Evolutionary conservation across 75 land plant species (phyloP).

Genomic region (Pinus albicaulis): DNA sequence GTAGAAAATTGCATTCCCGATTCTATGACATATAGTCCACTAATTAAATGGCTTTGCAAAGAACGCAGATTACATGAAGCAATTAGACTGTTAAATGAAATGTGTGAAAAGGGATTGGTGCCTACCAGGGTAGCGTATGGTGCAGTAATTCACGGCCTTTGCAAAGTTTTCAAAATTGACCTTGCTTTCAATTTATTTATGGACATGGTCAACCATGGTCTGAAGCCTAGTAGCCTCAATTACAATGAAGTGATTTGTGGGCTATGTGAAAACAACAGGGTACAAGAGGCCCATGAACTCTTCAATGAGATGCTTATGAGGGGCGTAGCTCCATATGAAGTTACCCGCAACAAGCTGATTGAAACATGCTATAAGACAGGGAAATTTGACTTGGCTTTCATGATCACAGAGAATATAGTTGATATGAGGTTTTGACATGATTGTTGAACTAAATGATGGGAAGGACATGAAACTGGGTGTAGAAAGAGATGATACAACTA

Average conservation of each 20-base stretch:
- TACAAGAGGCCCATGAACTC: slow-evolving; percentile 33
- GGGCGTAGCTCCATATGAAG: slow-evolving; percentile 17
- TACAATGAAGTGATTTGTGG: slow-evolving; percentile 43
- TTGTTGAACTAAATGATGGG: too few relatives aligned
- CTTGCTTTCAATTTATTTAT: slow-evolving; percentile 27
- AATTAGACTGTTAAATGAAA: slow-evolving; percentile 28
- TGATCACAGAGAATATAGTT: neutral
- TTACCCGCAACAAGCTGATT: slow-evolving; percentile 46
- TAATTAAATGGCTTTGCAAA: slow-evolving; percentile 50
- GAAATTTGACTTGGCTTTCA: slow-evolving; percentile 15
- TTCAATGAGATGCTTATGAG: slow-evolving; percentile 32
- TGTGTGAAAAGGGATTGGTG: slow-evolving; percentile 27
- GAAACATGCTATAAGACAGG: slow-evolving; percentile 5
- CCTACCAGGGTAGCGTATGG: slow-evolving; percentile 31
- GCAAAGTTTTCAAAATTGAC: slow-evolving; percentile 28
- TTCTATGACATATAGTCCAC: slow-evolving; percentile 33
- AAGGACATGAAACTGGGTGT: too few relatives aligned
- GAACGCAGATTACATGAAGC: slow-evolving; percentile 37
- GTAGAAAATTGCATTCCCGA: slow-evolving; percentile 63
- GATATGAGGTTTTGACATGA: too few relatives aligned
- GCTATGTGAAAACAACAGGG: slow-evolving; percentile 35
- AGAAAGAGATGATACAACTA: too few relatives aligned
- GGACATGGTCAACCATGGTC: slow-evolving; percentile 29
- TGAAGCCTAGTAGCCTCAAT: slow-evolving; percentile 14
- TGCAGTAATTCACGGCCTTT: slow-evolving; percentile 32